Conservation (phyloP, 2,329 filamentous ascomycete species). For the Magnaporthales sp. region DNA sequence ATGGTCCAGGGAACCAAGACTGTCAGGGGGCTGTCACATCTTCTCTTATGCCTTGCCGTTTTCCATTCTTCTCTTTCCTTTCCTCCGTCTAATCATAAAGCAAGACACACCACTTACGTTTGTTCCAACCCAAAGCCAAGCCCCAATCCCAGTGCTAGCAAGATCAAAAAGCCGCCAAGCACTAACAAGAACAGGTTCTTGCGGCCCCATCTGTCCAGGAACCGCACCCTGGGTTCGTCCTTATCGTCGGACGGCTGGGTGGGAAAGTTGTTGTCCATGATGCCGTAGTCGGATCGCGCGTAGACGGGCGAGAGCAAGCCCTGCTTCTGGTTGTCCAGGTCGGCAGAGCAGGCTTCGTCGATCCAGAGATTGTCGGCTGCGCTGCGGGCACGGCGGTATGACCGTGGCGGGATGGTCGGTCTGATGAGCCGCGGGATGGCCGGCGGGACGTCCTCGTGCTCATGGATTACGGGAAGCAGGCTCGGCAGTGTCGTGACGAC, state of each 20-base stretch:
- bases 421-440: conserved; percentile 15
- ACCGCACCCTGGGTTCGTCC: conserved; percentile 8
- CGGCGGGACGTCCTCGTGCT: conserved; percentile 20
- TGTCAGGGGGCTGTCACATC: not conserved
- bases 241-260: not conserved
- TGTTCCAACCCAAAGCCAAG: conserved; percentile 28
- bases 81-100: no score
- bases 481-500: conserved; percentile 12
- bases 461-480: conserved; percentile 27
- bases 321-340: not conserved
- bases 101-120: not conserved
- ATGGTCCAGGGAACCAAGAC: not conserved
- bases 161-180: conserved; percentile 18
- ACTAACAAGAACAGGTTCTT: conserved; percentile 19
- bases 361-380: not conserved
- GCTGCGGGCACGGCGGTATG: conserved; percentile 9
- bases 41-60: no score
- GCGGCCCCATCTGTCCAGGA: conserved; percentile 20
- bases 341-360: conserved; percentile 8
- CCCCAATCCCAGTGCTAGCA: conserved; percentile 26
- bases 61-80: no score
- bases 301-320: not conserved
- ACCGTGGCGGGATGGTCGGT: conserved; percentile 17
- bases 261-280: not conserved
- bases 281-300: not conserved